These are phyloP conservation scores for Diaporthe aspalathi DNA, from an alignment of 2,329 filamentous ascomycete species.

Conservation along the genomic window DNA sequence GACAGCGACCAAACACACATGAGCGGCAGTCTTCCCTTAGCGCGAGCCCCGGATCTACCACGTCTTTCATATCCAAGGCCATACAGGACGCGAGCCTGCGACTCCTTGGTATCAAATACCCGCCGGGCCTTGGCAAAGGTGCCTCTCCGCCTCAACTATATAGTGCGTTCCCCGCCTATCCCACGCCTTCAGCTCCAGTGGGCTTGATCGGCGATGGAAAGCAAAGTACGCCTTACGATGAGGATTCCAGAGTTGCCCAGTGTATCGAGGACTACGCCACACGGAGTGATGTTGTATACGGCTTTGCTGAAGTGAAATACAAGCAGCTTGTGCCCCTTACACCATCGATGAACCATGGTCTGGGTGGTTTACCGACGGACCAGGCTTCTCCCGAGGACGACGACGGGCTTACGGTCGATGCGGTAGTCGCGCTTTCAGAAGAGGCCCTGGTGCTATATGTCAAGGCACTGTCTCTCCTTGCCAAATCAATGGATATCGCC, in stretches of 20 bases:
- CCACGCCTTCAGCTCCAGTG: slow-evolving; percentile 69
- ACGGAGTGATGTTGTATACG: slow-evolving; percentile 94
- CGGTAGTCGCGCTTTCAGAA: slow-evolving; percentile 87
- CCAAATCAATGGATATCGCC: slow-evolving; percentile 95
- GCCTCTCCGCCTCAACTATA: slow-evolving; percentile 81
- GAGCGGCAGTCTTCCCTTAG: slow-evolving; percentile 82
- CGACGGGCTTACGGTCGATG: slow-evolving; percentile 85
- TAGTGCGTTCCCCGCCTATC: slow-evolving; percentile 86
- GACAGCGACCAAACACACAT: slow-evolving; percentile 70
- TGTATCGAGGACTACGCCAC: slow-evolving; percentile 92
- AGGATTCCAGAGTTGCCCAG: slow-evolving; percentile 82
- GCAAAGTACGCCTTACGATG: slow-evolving; percentile 72
- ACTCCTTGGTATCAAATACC: slow-evolving; percentile 77
- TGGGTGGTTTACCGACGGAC: slow-evolving; percentile 71
- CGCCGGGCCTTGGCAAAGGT: slow-evolving; percentile 71
- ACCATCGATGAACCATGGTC: slow-evolving; percentile 79
- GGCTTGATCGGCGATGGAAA: slow-evolving; percentile 77
- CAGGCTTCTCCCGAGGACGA: slow-evolving; percentile 74
- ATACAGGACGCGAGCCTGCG: slow-evolving; percentile 90
- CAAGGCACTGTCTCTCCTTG: slow-evolving; percentile 89
- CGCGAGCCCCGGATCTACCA: slow-evolving; percentile 76
- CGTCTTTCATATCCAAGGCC: slow-evolving; percentile 93
- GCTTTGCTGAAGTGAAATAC: slow-evolving; percentile 98
- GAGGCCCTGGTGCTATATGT: slow-evolving; percentile 96
- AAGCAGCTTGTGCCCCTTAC: slow-evolving; percentile 93